These are phyloP conservation scores for Cercospora sp. DNA, from an alignment of 2,329 filamentous ascomycete species.

Conservation along the genomic window DNA sequence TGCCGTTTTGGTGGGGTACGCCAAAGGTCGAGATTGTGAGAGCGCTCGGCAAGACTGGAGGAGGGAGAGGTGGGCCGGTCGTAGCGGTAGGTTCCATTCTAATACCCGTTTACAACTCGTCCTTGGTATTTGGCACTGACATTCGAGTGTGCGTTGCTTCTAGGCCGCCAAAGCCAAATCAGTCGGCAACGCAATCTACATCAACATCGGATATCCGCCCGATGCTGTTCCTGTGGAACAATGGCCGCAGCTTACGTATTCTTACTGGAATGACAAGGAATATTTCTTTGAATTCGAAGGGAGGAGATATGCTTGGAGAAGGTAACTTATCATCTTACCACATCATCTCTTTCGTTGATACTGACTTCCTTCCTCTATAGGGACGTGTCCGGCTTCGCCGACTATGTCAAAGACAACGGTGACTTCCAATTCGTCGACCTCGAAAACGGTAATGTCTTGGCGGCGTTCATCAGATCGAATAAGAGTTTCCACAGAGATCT, in stretches of 20 bases:
- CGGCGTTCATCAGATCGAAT: conserved; percentile 12
- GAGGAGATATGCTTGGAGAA: conserved; percentile 14
- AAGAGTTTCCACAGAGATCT: not conserved
- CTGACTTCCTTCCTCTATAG: not conserved
- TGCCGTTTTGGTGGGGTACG: conserved; percentile 6
- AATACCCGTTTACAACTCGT: too few species aligned
- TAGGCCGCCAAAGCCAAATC: conserved; percentile 9
- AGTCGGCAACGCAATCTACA: conserved; percentile 9
- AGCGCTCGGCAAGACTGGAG: not conserved
- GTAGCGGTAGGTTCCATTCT: not conserved
- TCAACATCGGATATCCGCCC: conserved; percentile 16
- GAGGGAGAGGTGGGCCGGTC: not conserved
- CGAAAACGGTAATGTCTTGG: not conserved
- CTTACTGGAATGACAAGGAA: conserved; percentile 4
- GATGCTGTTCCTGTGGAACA: conserved; percentile 6
- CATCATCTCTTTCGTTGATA: not conserved
- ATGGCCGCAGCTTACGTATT: conserved; percentile 13
- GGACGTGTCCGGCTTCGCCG: conserved; percentile 4
- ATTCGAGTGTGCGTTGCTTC: not conserved
- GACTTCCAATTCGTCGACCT: conserved; percentile 15
- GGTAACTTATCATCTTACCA: not conserved
- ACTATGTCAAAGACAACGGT: not conserved
- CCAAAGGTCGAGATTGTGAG: conserved; percentile 12
- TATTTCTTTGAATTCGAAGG: conserved; percentile 13
- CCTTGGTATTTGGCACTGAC: not conserved